Percentiles rank a stretch among this genome's conserved stretches.
phyloP scores from a whole-genome alignment of 768 basidiomycete genomes.

The Mycena capillaripes region DNA sequence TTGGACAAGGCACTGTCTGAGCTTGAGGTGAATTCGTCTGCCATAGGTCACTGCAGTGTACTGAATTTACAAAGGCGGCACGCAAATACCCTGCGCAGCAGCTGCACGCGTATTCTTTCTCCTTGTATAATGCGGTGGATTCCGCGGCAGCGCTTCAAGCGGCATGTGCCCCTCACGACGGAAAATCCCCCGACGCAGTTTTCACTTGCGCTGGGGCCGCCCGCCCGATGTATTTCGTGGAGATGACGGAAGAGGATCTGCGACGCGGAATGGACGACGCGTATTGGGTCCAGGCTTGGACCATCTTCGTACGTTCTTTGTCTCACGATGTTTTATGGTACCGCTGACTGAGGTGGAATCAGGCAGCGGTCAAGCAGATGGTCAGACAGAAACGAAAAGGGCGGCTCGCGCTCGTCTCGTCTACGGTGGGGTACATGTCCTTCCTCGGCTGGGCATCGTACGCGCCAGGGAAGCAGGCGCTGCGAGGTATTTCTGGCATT shows the following conservation, averaged over 20 bases:
- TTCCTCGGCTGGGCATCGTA: slow-evolving; percentile 87
- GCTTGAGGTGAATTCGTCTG: slow-evolving; percentile 66
- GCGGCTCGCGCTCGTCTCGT: slow-evolving; percentile 85
- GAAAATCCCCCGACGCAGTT: slow-evolving; percentile 78
- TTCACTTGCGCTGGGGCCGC: slow-evolving; percentile 86
- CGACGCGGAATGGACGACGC: slow-evolving; percentile 58
- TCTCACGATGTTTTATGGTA: background rate
- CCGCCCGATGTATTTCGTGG: slow-evolving; percentile 82
- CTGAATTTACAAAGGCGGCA: slow-evolving; percentile 54
- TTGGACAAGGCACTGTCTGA: slow-evolving; percentile 70
- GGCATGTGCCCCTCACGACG: slow-evolving; percentile 67
- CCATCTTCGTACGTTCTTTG: slow-evolving; percentile 61
- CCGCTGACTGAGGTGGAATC: background rate
- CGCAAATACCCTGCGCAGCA: slow-evolving; percentile 45
- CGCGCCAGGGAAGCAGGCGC: slow-evolving; percentile 87
- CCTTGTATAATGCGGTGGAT: slow-evolving; percentile 65
- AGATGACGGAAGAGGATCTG: slow-evolving; percentile 72
- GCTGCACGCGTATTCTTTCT: slow-evolving; percentile 77
- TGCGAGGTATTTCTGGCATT: slow-evolving; percentile 69
- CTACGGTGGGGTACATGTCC: slow-evolving; percentile 79
- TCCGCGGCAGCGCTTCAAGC: slow-evolving; percentile 75
- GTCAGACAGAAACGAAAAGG: slow-evolving; percentile 67
- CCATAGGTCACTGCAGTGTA: slow-evolving; percentile 62
- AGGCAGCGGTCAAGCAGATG: slow-evolving; percentile 81
- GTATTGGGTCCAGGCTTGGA: slow-evolving; percentile 70